Evolutionary conservation across 345 rosid genomes (phyloP), one percentile per base, ranked within the genome.

Genomic region (Ceriops zippeliana): DNA sequence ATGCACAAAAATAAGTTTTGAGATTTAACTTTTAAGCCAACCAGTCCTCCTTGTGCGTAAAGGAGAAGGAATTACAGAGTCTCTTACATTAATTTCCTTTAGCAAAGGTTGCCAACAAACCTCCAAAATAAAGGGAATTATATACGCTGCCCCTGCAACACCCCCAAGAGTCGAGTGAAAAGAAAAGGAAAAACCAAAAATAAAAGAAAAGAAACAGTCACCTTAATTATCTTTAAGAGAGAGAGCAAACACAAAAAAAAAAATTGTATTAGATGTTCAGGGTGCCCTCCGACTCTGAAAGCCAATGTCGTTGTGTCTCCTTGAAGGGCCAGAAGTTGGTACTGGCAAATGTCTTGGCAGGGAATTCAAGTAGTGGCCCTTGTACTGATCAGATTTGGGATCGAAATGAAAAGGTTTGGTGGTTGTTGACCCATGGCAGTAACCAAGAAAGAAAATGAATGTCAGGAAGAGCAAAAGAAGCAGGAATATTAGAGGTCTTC

Each of bases 301-400:
- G 72, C 97, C 98, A 81, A 93, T 83, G 68, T 76, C 92, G 67
- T 93, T 93, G 83, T 90, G 97, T 73, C 87, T 90, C 79, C 93
- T 81, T 60, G 98, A 93, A 66, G 98, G 98, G 68, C 87, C 98
- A 53, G 98, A 93, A 67, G 86, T 77, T 56, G 98, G 98, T 58
- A 90, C 76, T 0, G 97, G 98, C 1, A 90, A 79, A 76, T 85
- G 90, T 73, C 84, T 89, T 22, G 97, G 98, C 74, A 93, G 79
- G 86, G 78, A 87, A 57, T 89, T 90, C 62, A 81, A 63, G 86
- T 87, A 89, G 71, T 90, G 93, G 35, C 85, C 87, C 30, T 54
- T 76, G 76, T 70, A 15, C 26, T 62, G 63, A 22, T 54, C 59
- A 42, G 76, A 34, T 51, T 70, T 66, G 37, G 90, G 87, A 78